Evolutionary conservation across 2,329 filamentous ascomycete species (phyloP).

Genomic region (Penicillium nordicum): DNA sequence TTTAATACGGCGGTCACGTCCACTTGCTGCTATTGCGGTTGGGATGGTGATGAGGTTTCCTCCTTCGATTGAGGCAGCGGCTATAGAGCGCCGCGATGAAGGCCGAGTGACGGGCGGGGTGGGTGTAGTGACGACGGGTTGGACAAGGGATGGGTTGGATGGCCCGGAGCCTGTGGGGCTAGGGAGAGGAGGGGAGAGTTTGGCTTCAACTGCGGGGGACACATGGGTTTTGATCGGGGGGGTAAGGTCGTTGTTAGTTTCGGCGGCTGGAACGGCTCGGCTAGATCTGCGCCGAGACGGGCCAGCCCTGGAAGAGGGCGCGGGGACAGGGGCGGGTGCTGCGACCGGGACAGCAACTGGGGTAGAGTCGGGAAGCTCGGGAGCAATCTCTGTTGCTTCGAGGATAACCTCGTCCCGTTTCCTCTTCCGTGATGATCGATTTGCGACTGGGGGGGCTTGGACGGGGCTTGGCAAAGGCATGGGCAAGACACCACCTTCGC

Average conservation of each 20-base stretch:
- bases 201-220: slow-evolving; percentile 19
- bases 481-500: slow-evolving; percentile 4
- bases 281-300: slow-evolving; percentile 35
- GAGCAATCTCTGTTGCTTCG: slow-evolving; percentile 8
- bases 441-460: slow-evolving; percentile 22
- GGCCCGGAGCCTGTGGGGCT: slow-evolving; percentile 26
- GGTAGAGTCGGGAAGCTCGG: neutral
- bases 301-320: slow-evolving; percentile 18
- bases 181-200: slow-evolving; percentile 20
- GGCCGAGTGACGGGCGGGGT: slow-evolving; percentile 35
- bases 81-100: slow-evolving; percentile 33
- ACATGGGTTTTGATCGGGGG: slow-evolving; percentile 15
- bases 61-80: slow-evolving; percentile 29
- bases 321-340: neutral
- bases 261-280: slow-evolving; percentile 35
- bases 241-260: slow-evolving; percentile 33
- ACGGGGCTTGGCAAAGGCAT: slow-evolving; percentile 8
- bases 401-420: slow-evolving; percentile 52
- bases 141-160: slow-evolving; percentile 19
- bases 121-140: slow-evolving; percentile 21
- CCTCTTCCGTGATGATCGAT: slow-evolving; percentile 46
- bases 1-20: slow-evolving; percentile 40
- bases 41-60: slow-evolving; percentile 8
- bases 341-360: slow-evolving; percentile 3
- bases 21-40: slow-evolving; percentile 16